These are phyloP conservation scores for Arachis monticola DNA, from an alignment of 331 rosid species.

Conservation along the genomic window DNA sequence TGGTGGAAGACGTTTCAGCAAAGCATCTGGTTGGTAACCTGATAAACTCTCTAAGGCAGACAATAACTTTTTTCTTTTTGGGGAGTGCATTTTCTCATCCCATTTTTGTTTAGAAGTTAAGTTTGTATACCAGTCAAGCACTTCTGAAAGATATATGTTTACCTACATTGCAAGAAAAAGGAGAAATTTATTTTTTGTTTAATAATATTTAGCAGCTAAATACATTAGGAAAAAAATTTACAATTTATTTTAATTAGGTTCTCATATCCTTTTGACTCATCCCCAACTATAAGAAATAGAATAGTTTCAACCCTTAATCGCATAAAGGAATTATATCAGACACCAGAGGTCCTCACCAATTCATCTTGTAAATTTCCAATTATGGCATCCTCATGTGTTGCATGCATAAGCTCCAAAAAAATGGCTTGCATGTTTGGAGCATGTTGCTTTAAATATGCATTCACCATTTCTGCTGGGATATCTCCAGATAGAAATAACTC, in stretches of 20 bases:
- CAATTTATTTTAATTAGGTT: neutral
- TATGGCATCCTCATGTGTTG: constrained; percentile 86
- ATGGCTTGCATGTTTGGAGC: constrained; percentile 94
- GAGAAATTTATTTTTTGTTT: constrained; percentile 27
- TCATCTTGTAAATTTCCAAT: constrained; percentile 94
- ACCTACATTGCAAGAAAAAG: constrained; percentile 58
- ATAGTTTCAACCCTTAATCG: neutral
- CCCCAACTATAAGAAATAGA: neutral
- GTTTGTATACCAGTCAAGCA: constrained; percentile 86
- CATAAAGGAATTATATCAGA: constrained; percentile 8
- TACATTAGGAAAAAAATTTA: neutral
- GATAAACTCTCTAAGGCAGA: constrained; percentile 80
- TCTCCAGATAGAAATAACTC: constrained; percentile 92
- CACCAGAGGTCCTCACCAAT: constrained; percentile 64
- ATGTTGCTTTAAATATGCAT: constrained; percentile 94
- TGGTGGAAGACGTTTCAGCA: constrained; percentile 80
- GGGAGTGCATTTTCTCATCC: constrained; percentile 84
- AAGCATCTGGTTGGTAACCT: constrained; percentile 82
- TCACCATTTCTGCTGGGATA: constrained; percentile 97
- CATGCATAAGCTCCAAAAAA: constrained; percentile 93
- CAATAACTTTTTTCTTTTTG: constrained; percentile 83
- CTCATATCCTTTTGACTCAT: neutral
- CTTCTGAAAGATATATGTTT: constrained; percentile 86
- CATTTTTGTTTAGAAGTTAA: constrained; percentile 71
- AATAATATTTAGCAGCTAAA: constrained; percentile 26